Percentiles rank a stretch among this genome's conserved stretches.
phyloP scores from a whole-genome alignment of 306 rosid species.

The Malus sylvestris region DNA sequence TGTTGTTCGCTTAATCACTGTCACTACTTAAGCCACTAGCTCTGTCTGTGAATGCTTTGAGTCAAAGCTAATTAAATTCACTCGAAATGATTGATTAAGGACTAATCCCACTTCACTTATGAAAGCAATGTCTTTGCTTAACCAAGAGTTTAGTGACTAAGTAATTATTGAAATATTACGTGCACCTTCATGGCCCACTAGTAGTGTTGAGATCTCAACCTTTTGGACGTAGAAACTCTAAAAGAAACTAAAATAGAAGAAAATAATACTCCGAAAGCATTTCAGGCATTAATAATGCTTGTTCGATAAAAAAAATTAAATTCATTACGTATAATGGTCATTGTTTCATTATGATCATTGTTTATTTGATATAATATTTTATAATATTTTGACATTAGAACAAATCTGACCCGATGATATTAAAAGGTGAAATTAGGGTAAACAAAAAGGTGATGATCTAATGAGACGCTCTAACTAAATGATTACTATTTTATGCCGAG shows the following conservation, averaged over 20 bases:
- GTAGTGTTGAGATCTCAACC: slow-evolving; percentile 19
- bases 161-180: background rate
- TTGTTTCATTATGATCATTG: no score
- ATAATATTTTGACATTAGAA: background rate
- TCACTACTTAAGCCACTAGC: background rate
- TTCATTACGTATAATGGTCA: no score
- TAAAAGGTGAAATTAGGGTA: background rate
- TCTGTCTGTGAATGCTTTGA: slow-evolving; percentile 24
- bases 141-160: slow-evolving; percentile 21
- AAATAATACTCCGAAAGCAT: background rate
- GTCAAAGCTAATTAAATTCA: slow-evolving; percentile 22
- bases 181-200: slow-evolving; percentile 21
- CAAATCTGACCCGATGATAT: background rate
- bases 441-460: no score
- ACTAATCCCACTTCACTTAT: slow-evolving; percentile 22
- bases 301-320: no score
- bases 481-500: background rate
- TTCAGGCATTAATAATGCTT: no score
- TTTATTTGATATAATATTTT: background rate
- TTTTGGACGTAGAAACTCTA: background rate
- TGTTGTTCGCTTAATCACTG: slow-evolving; percentile 14
- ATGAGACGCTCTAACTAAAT: background rate
- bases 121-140: slow-evolving; percentile 38
- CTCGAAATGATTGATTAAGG: slow-evolving; percentile 26
- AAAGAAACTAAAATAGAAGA: background rate